A percentile compares a stretch with the other conserved stretches of the same genome.
Evolutionary conservation across 1,284 basidiomycete species (phyloP).

Genomic region (Amylostereum chailletii): DNA sequence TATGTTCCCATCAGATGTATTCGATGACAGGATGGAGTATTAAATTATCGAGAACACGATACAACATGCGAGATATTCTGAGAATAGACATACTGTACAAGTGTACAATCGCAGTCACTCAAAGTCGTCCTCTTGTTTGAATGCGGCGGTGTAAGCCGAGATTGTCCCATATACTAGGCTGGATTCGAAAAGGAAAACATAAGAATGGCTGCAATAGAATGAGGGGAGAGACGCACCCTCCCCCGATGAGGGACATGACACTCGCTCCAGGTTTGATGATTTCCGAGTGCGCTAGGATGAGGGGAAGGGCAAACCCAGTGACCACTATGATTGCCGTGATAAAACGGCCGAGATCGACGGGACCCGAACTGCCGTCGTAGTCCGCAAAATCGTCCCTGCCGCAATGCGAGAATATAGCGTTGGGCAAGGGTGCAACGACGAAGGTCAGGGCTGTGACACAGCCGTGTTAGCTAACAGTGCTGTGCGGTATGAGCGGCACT

Average conservation of each 20-base stretch:
- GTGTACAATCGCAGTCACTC: constrained; percentile 29
- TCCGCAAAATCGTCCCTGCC: constrained; percentile 79
- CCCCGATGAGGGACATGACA: constrained; percentile 91
- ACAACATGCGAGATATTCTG: too few species aligned
- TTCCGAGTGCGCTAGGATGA: constrained; percentile 88
- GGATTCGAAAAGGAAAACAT: constrained; percentile 3
- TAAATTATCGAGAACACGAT: too few species aligned
- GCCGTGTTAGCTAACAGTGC: constrained; percentile 3
- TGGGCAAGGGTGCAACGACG: constrained; percentile 92
- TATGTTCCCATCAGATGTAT: too few species aligned
- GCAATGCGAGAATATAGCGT: constrained; percentile 83
- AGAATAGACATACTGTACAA: constrained; percentile 2
- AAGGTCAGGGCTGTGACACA: constrained; percentile 75
- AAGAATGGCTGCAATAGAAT: background rate
- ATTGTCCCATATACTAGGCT: constrained; percentile 94
- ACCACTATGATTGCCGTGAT: constrained; percentile 87
- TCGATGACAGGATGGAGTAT: too few species aligned
- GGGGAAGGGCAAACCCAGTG: constrained; percentile 88
- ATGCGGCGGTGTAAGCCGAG: constrained; percentile 77
- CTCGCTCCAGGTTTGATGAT: constrained; percentile 83
- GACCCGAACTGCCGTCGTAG: constrained; percentile 51
- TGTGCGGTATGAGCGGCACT: background rate
- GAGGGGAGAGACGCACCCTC: constrained; percentile 47
- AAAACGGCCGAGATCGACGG: constrained; percentile 83
- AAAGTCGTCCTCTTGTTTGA: constrained; percentile 71